phyloP scores from a whole-genome alignment of 1,139 yeast genomes.

The Saccharomyces hybrid region DNA sequence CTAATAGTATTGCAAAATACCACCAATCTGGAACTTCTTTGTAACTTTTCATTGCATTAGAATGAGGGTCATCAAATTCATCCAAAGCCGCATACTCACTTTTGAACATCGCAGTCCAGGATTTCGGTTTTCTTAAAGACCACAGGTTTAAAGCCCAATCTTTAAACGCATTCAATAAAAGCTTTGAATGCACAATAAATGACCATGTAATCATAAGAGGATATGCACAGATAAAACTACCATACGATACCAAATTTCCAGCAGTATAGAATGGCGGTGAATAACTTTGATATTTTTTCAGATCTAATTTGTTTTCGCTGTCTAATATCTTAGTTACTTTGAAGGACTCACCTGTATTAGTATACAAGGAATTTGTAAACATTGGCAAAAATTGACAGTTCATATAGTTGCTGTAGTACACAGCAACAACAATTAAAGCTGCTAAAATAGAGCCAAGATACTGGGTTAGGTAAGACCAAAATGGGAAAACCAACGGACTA shows the following conservation, averaged over 20 bases:
- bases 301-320: conserved; percentile 35
- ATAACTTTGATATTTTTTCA: conserved; percentile 37
- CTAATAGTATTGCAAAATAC: conserved; percentile 42
- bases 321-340: conserved; percentile 39
- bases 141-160: conserved; percentile 28
- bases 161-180: conserved; percentile 23
- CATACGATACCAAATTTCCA: conserved; percentile 47
- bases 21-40: conserved; percentile 61
- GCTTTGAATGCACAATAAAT: conserved; percentile 27
- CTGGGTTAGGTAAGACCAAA: conserved; percentile 39
- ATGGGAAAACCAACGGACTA: conserved; percentile 38
- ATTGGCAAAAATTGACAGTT: conserved; percentile 51
- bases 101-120: conserved; percentile 18
- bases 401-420: conserved; percentile 46
- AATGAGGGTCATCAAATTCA: conserved; percentile 45
- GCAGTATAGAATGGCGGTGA: conserved; percentile 58
- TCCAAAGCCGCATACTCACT: conserved; percentile 18
- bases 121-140: conserved; percentile 25
- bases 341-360: conserved; percentile 42
- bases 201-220: conserved; percentile 48
- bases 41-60: conserved; percentile 47
- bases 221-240: conserved; percentile 52
- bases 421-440: conserved; percentile 37
- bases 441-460: conserved; percentile 41
- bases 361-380: conserved; percentile 42